Base-by-base conservation (phyloP, 1,139 yeast species). In the Kodamaea sp. region DNA sequence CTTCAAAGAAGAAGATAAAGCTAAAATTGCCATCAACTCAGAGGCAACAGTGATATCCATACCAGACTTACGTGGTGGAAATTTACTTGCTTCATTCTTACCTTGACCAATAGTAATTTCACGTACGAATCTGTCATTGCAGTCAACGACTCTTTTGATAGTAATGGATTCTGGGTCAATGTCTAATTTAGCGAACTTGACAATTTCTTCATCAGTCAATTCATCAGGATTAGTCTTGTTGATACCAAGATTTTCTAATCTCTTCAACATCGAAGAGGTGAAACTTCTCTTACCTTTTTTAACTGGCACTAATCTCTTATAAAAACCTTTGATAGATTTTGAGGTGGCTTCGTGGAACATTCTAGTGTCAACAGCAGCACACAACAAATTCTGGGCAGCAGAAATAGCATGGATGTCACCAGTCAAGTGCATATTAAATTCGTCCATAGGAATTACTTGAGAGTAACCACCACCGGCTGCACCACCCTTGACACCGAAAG, bases 391-490 rank as follows among this genome's bases (percentile, higher is more conserved):
- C 53, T 83, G 85, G 12, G 94, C 92, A 32, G 84, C 84, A 37
- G 86, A 79, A 48, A 84, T 83, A 28, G 92, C 90, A 58, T 84
- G 92, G 44, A 84, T 84, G 60, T 84, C 94, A 58, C 94, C 94
- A 36, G 92, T 84, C 48, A 84, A 70, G 60, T 84, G 92, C 83
- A 84, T 77, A 64, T 84, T 84, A 66, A 84, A 84, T 59, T 84
- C 92, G 59, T 84, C 94, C 92, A 84, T 84, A 37, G 94, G 94
- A 55, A 84, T 84, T 22, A 84, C 92, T 61, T 84, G 92, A 6
- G 94, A 75, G 56, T 83, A 84, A 39, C 92, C 92, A 58, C 92
- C 94, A 52, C 94, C 94, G 8, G 94, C 92, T 45, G 94, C 94
- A 61, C 92, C 92, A 57, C 94, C 94, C 62, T 84, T 84, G 42